These are phyloP conservation scores for Penicillium salamii DNA, from an alignment of 495 filamentous ascomycete species.

Conservation along the genomic window DNA sequence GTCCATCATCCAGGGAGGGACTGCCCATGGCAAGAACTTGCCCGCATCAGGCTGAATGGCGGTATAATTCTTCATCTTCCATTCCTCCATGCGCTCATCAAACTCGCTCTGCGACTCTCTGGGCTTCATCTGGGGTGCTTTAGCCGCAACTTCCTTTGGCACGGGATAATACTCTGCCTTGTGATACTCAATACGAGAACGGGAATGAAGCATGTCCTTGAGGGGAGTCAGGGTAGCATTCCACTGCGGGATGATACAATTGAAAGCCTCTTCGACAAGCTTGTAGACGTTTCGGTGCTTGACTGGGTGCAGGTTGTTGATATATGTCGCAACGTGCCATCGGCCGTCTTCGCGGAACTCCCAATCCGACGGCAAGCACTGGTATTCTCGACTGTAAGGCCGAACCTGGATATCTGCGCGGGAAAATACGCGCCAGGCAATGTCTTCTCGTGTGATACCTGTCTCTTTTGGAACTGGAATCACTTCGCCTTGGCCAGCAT, in stretches of 20 bases:
- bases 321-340: conserved; percentile 41
- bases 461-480: conserved; percentile 26
- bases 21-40: conserved; percentile 31
- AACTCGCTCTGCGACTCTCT: conserved; percentile 25
- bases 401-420: conserved; percentile 27
- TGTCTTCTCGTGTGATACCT: conserved; percentile 32
- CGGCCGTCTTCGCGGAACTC: conserved; percentile 23
- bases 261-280: conserved; percentile 42
- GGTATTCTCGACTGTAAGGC: conserved; percentile 32
- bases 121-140: conserved; percentile 15
- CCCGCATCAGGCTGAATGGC: conserved; percentile 32
- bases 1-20: conserved; percentile 24
- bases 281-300: conserved; percentile 32
- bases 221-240: conserved; percentile 39
- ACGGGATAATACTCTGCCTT: conserved; percentile 31
- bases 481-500: conserved; percentile 26
- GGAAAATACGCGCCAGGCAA: conserved; percentile 40
- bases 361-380: conserved; percentile 40
- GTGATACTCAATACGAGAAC: conserved; percentile 30
- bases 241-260: conserved; percentile 40
- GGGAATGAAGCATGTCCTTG: conserved; percentile 33
- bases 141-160: conserved; percentile 13
- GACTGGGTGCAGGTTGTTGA: conserved; percentile 47
- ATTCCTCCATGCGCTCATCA: conserved; percentile 22
- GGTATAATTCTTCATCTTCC: conserved; percentile 22